A percentile compares a stretch with the other conserved stretches of the same genome.
Evolutionary conservation across 768 basidiomycete genomes (phyloP).

Genomic region (Tylopilus sp.): DNA sequence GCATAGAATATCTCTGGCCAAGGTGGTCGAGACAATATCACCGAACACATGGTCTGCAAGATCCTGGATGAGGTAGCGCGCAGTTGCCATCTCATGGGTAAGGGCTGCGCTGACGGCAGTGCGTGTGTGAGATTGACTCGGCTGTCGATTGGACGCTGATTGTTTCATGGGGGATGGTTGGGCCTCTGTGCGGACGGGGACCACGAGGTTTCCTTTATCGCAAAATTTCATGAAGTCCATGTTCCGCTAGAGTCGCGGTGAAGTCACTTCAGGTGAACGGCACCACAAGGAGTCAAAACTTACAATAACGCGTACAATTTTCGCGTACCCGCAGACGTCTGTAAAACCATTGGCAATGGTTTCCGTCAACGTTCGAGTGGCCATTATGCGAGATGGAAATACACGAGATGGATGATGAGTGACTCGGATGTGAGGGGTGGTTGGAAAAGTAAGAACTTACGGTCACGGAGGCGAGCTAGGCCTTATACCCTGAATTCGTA

Average conservation of each 20-base stretch:
- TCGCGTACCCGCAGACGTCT: neutral
- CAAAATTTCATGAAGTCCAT: neutral
- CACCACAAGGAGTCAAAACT: neutral
- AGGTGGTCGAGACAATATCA: neutral
- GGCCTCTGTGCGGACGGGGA: neutral
- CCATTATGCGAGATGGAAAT: neutral
- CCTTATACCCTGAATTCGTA: neutral
- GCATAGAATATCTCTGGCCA: constrained; percentile 1
- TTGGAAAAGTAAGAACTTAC: neutral
- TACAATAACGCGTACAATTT: neutral
- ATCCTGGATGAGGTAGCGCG: constrained; percentile 7
- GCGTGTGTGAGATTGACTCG: constrained; percentile 1
- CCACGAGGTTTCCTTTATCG: neutral
- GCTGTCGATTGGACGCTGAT: constrained; percentile 1
- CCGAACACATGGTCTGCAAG: constrained; percentile 13
- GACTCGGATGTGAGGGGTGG: neutral
- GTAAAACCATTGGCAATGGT: neutral
- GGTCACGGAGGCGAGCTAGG: neutral
- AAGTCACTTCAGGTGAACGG: neutral
- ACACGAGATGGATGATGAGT: neutral
- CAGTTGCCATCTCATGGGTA: constrained; percentile 4
- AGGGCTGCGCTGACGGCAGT: neutral
- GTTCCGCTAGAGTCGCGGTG: neutral
- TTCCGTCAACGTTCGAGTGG: neutral
- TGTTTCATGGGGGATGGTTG: constrained; percentile 3